phyloP scores from a whole-genome alignment of 345 rosid genomes.

The Rubroshorea leprosula region DNA sequence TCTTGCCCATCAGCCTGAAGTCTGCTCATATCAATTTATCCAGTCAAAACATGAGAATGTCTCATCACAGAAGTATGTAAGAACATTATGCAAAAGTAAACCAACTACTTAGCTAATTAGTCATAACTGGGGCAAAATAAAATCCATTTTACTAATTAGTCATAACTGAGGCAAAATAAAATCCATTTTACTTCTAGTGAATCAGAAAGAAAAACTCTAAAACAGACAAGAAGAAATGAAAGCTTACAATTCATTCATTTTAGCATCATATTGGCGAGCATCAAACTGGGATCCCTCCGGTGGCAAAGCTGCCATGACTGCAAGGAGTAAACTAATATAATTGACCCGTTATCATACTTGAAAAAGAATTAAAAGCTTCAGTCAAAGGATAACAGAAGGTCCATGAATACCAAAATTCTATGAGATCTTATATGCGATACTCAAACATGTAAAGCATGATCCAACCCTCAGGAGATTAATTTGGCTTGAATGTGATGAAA shows the following conservation, averaged over 20 bases:
- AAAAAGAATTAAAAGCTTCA: too few species aligned
- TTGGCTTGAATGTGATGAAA: too few species aligned
- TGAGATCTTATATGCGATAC: too few species aligned
- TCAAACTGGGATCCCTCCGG: constrained; percentile 49
- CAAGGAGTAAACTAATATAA: constrained; percentile 6
- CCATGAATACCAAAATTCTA: too few species aligned
- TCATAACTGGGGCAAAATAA: too few species aligned
- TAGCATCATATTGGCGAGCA: constrained; percentile 41
- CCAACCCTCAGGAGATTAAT: too few species aligned
- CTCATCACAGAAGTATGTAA: neutral
- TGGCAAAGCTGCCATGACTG: constrained; percentile 40
- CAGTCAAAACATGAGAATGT: neutral
- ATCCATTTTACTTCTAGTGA: neutral
- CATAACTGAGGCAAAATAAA: neutral
- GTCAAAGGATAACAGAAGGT: too few species aligned
- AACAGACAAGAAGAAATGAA: neutral
- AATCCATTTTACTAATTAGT: too few species aligned
- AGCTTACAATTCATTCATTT: constrained; percentile 44
- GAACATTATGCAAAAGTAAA: too few species aligned
- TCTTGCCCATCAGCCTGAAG: constrained; percentile 48
- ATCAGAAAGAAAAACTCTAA: neutral
- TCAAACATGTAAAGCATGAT: too few species aligned
- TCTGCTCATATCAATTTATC: constrained; percentile 31
- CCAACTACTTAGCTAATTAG: too few species aligned
- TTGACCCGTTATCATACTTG: neutral